These are phyloP conservation scores for Fusarium keratoplasticum DNA, from an alignment of 2,329 filamentous ascomycete genomes.

Conservation along the genomic window DNA sequence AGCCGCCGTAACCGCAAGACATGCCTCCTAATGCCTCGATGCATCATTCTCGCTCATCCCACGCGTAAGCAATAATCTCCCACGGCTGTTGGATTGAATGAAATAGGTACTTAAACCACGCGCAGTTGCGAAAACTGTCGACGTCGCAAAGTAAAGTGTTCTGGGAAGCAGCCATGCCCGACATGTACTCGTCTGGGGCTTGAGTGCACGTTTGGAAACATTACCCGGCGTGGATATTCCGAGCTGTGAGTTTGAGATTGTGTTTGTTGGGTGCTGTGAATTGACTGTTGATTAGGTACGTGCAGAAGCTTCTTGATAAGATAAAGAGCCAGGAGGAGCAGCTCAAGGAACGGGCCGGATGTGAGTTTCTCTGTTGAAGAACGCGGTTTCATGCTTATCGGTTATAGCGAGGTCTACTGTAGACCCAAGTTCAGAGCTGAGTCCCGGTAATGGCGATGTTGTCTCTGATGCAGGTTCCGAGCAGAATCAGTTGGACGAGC, in stretches of 20 bases:
- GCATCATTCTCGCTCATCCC: neutral
- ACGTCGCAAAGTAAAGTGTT: slow-evolving; percentile 46
- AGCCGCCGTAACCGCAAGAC: neutral
- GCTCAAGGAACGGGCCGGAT: neutral
- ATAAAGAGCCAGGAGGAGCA: slow-evolving; percentile 34
- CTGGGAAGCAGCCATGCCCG: slow-evolving; percentile 41
- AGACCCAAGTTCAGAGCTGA: neutral
- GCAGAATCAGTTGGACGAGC: neutral
- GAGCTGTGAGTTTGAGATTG: slow-evolving; percentile 25
- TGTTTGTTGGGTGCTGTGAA: neutral
- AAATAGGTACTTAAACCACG: neutral
- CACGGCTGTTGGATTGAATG: neutral
- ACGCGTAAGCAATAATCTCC: neutral
- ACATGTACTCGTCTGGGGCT: slow-evolving; percentile 40
- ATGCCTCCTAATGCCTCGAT: neutral
- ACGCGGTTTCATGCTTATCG: neutral
- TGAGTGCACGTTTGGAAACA: slow-evolving; percentile 40
- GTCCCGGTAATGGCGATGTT: neutral
- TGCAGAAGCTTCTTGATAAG: slow-evolving; percentile 33
- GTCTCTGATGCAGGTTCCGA: neutral
- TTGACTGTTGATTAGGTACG: slow-evolving; percentile 25
- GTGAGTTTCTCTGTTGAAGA: neutral
- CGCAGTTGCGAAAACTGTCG: slow-evolving; percentile 40
- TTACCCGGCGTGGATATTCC: slow-evolving; percentile 36
- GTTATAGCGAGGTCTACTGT: neutral